A percentile compares a stretch with the other conserved stretches of the same genome.
Evolutionary conservation across 2,329 filamentous ascomycete species (phyloP).

Genomic region (Ceratocystis papillata): DNA sequence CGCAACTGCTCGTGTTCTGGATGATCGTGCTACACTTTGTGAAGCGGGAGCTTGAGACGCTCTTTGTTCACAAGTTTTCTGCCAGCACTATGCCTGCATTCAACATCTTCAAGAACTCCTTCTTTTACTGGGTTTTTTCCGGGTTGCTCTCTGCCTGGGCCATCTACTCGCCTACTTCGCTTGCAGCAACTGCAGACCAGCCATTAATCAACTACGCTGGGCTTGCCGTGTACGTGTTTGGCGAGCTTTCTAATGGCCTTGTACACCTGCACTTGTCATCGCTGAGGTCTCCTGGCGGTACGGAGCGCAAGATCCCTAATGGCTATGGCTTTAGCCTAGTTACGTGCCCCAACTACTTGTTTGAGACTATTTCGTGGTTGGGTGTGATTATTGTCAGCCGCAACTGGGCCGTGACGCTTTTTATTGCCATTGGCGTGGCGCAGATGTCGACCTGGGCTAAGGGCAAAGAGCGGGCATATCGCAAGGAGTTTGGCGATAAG

Average conservation of each 20-base stretch:
- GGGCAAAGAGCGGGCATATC: conserved; percentile 85
- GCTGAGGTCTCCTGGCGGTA: conserved; percentile 67
- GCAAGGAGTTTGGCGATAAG: conserved; percentile 80
- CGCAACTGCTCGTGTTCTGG: conserved; percentile 62
- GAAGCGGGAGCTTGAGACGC: conserved; percentile 90
- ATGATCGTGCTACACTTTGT: conserved; percentile 75
- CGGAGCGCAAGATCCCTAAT: conserved; percentile 74
- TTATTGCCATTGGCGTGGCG: conserved; percentile 57
- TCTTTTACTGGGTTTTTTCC: conserved; percentile 83
- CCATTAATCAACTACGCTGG: conserved; percentile 53
- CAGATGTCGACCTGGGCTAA: conserved; percentile 83
- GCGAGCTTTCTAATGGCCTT: conserved; percentile 69
- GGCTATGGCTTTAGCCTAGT: conserved; percentile 78
- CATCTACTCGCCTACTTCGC: conserved; percentile 67
- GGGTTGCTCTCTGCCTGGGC: conserved; percentile 74
- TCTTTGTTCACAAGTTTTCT: conserved; percentile 92
- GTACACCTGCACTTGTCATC: conserved; percentile 69
- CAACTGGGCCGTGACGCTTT: conserved; percentile 66
- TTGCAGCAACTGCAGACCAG: conserved; percentile 46
- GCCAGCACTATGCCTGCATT: conserved; percentile 80
- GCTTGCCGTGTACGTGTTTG: conserved; percentile 60
- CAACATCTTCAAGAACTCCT: conserved; percentile 92
- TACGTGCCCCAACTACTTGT: conserved; percentile 96
- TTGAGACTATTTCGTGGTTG: conserved; percentile 77
- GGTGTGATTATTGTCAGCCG: conserved; percentile 71